Evolutionary conservation across 2,329 filamentous ascomycete species (phyloP).

Genomic region (Phyllosticta citriasiana): DNA sequence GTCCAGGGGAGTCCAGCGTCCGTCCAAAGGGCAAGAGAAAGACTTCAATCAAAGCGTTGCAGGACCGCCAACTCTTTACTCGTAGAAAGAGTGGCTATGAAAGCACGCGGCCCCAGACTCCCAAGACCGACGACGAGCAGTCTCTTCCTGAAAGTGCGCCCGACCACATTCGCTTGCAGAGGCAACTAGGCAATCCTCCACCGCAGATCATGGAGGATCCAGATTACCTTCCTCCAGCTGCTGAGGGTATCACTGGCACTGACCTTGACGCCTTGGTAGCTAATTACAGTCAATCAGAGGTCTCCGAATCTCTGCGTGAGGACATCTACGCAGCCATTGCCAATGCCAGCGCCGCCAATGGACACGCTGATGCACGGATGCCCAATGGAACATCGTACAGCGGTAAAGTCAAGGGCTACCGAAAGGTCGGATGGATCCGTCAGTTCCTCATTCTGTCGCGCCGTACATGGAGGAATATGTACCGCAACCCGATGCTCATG

Average conservation of each 20-base stretch:
- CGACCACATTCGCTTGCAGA: slow-evolving; percentile 46
- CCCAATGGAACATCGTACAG: slow-evolving; percentile 45
- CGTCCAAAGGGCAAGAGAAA: slow-evolving; percentile 61
- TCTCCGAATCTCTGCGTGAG: slow-evolving; percentile 62
- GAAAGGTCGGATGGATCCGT: slow-evolving; percentile 64
- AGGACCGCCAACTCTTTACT: slow-evolving; percentile 85
- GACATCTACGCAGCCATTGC: slow-evolving; percentile 66
- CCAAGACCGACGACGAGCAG: slow-evolving; percentile 51
- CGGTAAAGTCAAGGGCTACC: slow-evolving; percentile 65
- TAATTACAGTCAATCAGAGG: slow-evolving; percentile 67
- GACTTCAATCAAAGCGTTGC: slow-evolving; percentile 72
- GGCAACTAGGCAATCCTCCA: slow-evolving; percentile 43
- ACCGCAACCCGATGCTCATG: slow-evolving; percentile 97
- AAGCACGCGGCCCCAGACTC: slow-evolving; percentile 44
- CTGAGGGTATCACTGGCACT: slow-evolving; percentile 49
- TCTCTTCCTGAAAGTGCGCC: slow-evolving; percentile 39
- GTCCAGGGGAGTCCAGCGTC: slow-evolving; percentile 43
- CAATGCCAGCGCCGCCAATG: slow-evolving; percentile 57
- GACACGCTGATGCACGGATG: slow-evolving; percentile 45
- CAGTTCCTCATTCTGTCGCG: slow-evolving; percentile 86
- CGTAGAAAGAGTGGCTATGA: slow-evolving; percentile 51
- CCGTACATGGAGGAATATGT: slow-evolving; percentile 93
- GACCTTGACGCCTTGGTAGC: slow-evolving; percentile 75
- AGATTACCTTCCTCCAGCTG: slow-evolving; percentile 50
- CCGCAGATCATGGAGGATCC: slow-evolving; percentile 60